Evolutionary conservation across 345 rosid genomes (phyloP).

Genomic region (Turnera subulata): DNA sequence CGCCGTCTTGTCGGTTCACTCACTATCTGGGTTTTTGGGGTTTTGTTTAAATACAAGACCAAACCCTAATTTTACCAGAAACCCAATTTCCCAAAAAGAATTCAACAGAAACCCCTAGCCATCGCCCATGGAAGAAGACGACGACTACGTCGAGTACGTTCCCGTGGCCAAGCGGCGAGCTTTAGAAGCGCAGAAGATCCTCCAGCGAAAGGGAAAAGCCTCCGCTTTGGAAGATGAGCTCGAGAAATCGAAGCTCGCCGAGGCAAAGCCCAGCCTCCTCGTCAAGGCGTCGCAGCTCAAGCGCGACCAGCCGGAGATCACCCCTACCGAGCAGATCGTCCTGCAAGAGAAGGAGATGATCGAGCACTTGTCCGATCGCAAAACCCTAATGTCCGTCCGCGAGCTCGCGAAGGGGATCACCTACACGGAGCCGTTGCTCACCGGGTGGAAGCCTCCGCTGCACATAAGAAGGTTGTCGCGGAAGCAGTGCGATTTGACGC

Average conservation of each 20-base stretch:
- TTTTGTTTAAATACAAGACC: no score
- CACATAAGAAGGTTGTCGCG: conserved; percentile 54
- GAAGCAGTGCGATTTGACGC: conserved; percentile 56
- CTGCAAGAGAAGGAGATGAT: conserved; percentile 95
- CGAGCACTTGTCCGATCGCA: conserved; percentile 68
- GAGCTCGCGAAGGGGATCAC: not conserved
- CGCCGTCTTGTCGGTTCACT: no score
- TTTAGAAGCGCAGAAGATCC: conserved; percentile 65
- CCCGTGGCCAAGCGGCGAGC: conserved; percentile 83
- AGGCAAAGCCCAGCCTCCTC: conserved; percentile 81
- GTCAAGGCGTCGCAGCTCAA: conserved; percentile 90
- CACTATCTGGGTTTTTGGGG: no score
- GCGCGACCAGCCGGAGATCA: conserved; percentile 72
- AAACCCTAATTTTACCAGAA: no score
- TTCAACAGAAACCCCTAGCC: no score
- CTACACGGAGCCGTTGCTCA: conserved; percentile 65
- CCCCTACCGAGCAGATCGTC: conserved; percentile 70
- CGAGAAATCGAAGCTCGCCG: conserved; percentile 59
- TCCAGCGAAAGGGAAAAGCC: conserved; percentile 64
- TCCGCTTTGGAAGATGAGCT: conserved; percentile 53
- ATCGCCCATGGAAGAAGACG: conserved; percentile 60
- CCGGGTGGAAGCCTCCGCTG: conserved; percentile 82
- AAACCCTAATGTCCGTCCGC: not conserved
- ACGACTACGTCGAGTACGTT: conserved; percentile 68
- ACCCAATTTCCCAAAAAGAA: no score